Conservation (phyloP, 345 rosid genomes). For the Diplotaxis tenuifolia region DNA sequence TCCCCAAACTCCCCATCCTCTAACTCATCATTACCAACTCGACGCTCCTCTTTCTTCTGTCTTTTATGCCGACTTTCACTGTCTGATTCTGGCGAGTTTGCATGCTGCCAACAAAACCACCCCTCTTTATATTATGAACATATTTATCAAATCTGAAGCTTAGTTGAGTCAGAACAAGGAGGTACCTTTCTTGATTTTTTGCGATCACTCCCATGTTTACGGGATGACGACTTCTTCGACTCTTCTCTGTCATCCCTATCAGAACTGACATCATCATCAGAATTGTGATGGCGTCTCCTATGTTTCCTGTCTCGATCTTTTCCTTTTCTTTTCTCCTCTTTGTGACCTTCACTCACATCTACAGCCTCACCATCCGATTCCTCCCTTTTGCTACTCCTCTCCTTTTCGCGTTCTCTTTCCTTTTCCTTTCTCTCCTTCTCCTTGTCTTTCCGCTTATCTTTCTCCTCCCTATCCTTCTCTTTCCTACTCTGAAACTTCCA, state of each 20-base stretch:
- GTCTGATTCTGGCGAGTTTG: conserved; percentile 80
- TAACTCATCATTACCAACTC: conserved; percentile 72
- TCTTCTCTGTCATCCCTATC: conserved; percentile 86
- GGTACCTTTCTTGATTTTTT: conserved; percentile 89
- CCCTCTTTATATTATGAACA: not conserved
- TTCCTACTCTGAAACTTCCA: conserved; percentile 57
- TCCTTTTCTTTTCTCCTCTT: conserved; percentile 78
- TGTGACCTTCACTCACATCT: conserved; percentile 64
- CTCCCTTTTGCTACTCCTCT: conserved; percentile 61
- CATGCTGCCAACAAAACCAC: conserved; percentile 32
- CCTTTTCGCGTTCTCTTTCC: conserved; percentile 82
- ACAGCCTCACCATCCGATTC: conserved; percentile 80
- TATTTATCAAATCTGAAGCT: not conserved
- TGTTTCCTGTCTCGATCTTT: conserved; percentile 84
- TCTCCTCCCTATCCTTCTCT: conserved; percentile 55
- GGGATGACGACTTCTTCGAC: conserved; percentile 60
- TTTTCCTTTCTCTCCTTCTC: conserved; percentile 69
- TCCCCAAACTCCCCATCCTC: conserved; percentile 97
- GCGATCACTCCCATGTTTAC: conserved; percentile 74
- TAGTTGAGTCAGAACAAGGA: not conserved
- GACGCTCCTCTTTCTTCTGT: conserved; percentile 71
- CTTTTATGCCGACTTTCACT: conserved; percentile 69
- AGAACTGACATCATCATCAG: conserved; percentile 68
- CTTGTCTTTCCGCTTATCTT: conserved; percentile 61
- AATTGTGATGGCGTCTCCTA: conserved; percentile 62